These are phyloP conservation scores for Xylaria sp. DNA, from an alignment of 2,329 filamentous ascomycete genomes.

Conservation along the genomic window DNA sequence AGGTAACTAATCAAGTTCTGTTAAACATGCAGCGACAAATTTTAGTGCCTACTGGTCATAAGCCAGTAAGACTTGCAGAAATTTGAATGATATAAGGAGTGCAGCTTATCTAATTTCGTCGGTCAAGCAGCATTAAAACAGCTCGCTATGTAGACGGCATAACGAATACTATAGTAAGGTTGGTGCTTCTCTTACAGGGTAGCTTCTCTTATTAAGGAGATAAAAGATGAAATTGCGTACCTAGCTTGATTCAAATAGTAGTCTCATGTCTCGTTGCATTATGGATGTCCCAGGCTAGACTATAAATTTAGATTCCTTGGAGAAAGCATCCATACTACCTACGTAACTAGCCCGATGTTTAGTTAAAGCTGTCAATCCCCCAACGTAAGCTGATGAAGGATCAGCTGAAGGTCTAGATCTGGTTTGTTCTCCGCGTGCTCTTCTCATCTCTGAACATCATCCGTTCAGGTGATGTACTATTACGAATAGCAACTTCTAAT, in stretches of 20 bases:
- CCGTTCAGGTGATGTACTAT: background rate
- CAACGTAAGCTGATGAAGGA: background rate
- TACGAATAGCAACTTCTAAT: background rate
- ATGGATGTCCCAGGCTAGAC: background rate
- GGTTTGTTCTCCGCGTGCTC: background rate
- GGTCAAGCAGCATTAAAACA: too few relatives aligned
- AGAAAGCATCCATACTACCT: background rate
- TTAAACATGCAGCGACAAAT: too few relatives aligned
- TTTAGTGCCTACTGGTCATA: too few relatives aligned
- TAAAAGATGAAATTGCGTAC: too few relatives aligned
- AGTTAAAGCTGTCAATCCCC: background rate
- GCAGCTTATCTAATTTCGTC: too few relatives aligned
- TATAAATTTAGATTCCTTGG: background rate
- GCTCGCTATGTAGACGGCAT: too few relatives aligned
- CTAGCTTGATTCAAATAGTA: background rate
- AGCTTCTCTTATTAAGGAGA: conserved; percentile 8
- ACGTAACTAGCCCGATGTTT: background rate
- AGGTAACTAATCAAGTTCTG: background rate
- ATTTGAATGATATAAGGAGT: too few relatives aligned
- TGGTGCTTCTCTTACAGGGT: conserved; percentile 2
- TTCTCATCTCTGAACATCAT: background rate
- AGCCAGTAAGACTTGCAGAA: too few relatives aligned
- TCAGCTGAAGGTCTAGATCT: background rate
- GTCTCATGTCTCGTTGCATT: background rate
- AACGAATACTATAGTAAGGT: too few relatives aligned